Percentiles rank a stretch among this genome's conserved stretches.
Conservation (phyloP, 805 yeast species). For the Metschnikowia kofuensis region DNA sequence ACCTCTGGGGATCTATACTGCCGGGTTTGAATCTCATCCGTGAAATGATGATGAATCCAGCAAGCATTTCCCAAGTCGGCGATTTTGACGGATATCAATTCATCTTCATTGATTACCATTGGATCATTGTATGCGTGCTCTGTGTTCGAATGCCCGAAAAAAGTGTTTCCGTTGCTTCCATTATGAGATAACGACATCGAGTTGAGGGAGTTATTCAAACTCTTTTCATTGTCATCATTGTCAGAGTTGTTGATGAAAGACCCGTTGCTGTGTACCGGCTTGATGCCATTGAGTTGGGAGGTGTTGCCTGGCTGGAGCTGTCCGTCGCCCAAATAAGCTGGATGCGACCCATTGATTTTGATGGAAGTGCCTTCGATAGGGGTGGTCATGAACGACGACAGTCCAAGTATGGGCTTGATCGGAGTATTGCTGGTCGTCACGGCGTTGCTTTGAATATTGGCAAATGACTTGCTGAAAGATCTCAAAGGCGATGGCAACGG, state of each 20-base stretch:
- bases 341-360: not conserved
- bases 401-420: slow-evolving; percentile 22
- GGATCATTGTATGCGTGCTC: slow-evolving; percentile 9
- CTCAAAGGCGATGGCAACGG: slow-evolving; percentile 88
- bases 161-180: slow-evolving; percentile 19
- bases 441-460: slow-evolving; percentile 34
- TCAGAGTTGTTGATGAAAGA: slow-evolving; percentile 17
- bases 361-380: slow-evolving; percentile 2
- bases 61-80: slow-evolving; percentile 75
- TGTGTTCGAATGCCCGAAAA: slow-evolving; percentile 7
- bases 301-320: not conserved
- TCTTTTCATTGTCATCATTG: slow-evolving; percentile 21
- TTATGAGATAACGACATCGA: slow-evolving; percentile 39
- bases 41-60: slow-evolving; percentile 59
- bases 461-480: slow-evolving; percentile 45
- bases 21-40: slow-evolving; percentile 67
- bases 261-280: slow-evolving; percentile 9
- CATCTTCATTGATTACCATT: slow-evolving; percentile 36
- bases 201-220: slow-evolving; percentile 37
- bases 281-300: slow-evolving; percentile 1
- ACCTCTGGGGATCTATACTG: slow-evolving; percentile 68
- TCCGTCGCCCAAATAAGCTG: not conserved
- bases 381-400: slow-evolving; percentile 17
- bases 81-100: slow-evolving; percentile 51
- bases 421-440: slow-evolving; percentile 43